Conservation (phyloP, 202 grass and related monocot species). For the Carex sylvatica region DNA sequence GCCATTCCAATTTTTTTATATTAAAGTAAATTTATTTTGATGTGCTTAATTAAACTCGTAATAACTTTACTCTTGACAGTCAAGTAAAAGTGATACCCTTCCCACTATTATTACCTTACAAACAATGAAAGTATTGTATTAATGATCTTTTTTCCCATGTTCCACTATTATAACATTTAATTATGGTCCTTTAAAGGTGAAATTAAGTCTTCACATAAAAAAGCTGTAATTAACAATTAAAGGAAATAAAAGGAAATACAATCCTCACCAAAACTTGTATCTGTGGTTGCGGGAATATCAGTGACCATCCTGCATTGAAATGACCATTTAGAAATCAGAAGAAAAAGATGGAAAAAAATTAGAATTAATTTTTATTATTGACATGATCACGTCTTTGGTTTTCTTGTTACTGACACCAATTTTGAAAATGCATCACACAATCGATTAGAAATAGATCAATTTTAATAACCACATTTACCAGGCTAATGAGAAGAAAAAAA, state of each 20-base stretch:
- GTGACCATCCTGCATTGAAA: constrained; percentile 71
- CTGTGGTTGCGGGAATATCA: constrained; percentile 84
- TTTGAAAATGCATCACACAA: not conserved
- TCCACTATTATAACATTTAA: not conserved
- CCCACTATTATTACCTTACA: too few species aligned
- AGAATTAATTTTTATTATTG: not conserved
- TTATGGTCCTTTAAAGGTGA: not conserved
- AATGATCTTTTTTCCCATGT: not conserved
- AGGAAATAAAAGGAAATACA: not conserved
- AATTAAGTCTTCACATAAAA: not conserved
- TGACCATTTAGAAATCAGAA: not conserved
- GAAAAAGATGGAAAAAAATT: not conserved
- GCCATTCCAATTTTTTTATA: not conserved
- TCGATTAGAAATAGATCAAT: not conserved
- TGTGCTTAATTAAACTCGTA: too few species aligned
- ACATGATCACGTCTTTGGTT: not conserved
- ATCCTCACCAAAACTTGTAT: constrained; percentile 52
- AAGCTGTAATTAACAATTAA: not conserved
- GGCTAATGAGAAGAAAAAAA: not conserved
- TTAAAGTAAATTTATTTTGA: not conserved
- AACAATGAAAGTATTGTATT: not conserved
- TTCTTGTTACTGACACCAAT: not conserved
- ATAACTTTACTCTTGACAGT: too few species aligned
- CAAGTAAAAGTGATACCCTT: too few species aligned
- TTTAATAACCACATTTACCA: not conserved